A percentile compares a stretch with the other conserved stretches of the same genome.
phyloP scores from a whole-genome alignment of 1,284 basidiomycete species.

The Ustilago curta region DNA sequence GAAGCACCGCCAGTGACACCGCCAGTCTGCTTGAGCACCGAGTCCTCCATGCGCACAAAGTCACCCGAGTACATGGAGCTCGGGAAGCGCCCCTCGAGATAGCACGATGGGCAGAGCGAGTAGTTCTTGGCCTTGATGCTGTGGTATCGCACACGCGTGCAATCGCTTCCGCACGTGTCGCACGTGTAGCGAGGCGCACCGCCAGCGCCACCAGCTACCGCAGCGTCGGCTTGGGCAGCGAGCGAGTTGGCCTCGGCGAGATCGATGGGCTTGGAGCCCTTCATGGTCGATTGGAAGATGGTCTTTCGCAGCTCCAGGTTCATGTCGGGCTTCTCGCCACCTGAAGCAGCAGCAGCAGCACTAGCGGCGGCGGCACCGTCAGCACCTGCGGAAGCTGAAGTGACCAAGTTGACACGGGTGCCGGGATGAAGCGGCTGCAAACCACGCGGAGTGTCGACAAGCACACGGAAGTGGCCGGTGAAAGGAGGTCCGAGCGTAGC shows the following conservation, averaged over 20 bases:
- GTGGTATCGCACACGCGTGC: conserved; percentile 88
- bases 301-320: conserved; percentile 71
- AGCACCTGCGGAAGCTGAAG: conserved; percentile 24
- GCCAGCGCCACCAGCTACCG: conserved; percentile 72
- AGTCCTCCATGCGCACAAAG: conserved; percentile 85
- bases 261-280: conserved; percentile 61
- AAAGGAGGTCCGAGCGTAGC: conserved; percentile 95
- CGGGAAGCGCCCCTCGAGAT: conserved; percentile 95
- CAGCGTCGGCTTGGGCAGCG: conserved; percentile 72
- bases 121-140: conserved; percentile 88
- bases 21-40: conserved; percentile 71
- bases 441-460: conserved; percentile 95
- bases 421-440: conserved; percentile 93
- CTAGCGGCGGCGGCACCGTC: conserved; percentile 6
- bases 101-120: conserved; percentile 77
- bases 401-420: conserved; percentile 33
- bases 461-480: conserved; percentile 97
- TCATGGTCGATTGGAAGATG: conserved; percentile 66
- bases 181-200: conserved; percentile 77
- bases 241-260: conserved; percentile 62
- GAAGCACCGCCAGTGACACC: conserved; percentile 72
- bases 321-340: conserved; percentile 42
- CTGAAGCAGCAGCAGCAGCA: conserved; percentile 77
- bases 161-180: conserved; percentile 94
- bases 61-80: conserved; percentile 96